Evolutionary conservation across 129 eudicot genomes (phyloP).

Genomic region (Pulicaria dysenterica): DNA sequence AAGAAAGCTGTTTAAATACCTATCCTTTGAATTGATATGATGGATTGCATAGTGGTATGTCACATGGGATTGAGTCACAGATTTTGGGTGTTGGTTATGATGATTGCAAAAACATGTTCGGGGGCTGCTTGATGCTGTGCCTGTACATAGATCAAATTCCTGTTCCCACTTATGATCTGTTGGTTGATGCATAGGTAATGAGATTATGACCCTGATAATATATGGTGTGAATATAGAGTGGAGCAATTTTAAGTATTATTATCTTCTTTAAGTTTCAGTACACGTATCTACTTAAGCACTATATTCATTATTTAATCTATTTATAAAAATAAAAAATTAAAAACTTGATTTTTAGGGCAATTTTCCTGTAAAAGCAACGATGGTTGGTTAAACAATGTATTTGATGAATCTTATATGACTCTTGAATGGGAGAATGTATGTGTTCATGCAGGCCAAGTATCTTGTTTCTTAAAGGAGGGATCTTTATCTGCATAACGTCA

Average conservation of each 20-base stretch:
- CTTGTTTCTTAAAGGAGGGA: constrained; percentile 14
- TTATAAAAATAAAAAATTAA: no score
- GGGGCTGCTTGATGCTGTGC: background rate
- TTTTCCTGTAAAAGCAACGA: background rate
- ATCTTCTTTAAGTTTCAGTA: constrained; percentile 1
- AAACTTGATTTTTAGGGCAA: background rate
- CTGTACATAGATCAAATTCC: background rate
- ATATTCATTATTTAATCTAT: background rate
- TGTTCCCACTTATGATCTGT: constrained; percentile 12
- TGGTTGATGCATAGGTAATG: constrained; percentile 2
- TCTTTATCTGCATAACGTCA: background rate
- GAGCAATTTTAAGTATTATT: background rate
- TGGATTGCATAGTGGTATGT: constrained; percentile 1
- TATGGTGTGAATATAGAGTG: background rate
- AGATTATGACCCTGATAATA: background rate
- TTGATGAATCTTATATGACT: background rate
- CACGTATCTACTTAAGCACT: background rate
- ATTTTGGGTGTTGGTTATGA: background rate
- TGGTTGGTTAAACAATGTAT: background rate
- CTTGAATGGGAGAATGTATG: background rate
- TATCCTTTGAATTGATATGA: constrained; percentile 1
- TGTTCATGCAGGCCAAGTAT: constrained; percentile 7
- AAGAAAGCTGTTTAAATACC: background rate
- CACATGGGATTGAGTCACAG: constrained; percentile 7
- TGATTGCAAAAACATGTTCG: background rate